A percentile compares a stretch with the other conserved stretches of the same genome.
Evolutionary conservation across 1,284 basidiomycete genomes (phyloP).

Genomic region (Pseudozyma sp.): DNA sequence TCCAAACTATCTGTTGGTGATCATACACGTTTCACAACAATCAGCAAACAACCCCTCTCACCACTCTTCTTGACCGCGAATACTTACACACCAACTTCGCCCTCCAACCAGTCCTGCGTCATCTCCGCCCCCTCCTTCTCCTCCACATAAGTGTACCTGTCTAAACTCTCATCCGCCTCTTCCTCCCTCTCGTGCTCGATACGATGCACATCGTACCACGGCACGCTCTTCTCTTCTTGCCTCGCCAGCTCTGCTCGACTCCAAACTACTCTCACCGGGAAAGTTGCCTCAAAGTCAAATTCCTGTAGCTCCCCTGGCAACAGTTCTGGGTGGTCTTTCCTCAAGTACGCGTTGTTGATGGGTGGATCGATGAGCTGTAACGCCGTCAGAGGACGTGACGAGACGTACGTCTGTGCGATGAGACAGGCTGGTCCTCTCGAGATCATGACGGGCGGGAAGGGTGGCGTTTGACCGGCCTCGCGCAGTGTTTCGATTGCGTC

Average conservation of each 20-base stretch:
- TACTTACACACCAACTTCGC: conserved; percentile 65
- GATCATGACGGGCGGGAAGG: conserved; percentile 62
- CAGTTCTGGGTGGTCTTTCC: conserved; percentile 21
- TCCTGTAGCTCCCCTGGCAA: conserved; percentile 45
- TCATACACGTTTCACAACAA: background rate
- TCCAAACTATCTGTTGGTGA: conserved; percentile 47
- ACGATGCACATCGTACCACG: conserved; percentile 63
- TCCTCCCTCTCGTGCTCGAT: conserved; percentile 63
- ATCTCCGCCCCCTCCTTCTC: conserved; percentile 47
- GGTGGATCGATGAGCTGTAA: conserved; percentile 62
- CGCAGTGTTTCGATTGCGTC: conserved; percentile 37
- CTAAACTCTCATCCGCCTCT: conserved; percentile 57
- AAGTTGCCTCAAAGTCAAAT: conserved; percentile 59
- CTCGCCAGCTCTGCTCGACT: conserved; percentile 42
- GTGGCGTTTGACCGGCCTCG: conserved; percentile 32
- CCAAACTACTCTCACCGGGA: conserved; percentile 61
- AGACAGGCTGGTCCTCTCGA: conserved; percentile 40
- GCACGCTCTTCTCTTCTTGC: conserved; percentile 37
- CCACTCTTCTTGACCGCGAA: too few species aligned
- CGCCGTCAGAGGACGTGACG: conserved; percentile 60
- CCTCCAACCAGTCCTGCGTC: conserved; percentile 57
- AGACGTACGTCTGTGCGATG: conserved; percentile 61
- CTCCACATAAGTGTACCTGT: conserved; percentile 50
- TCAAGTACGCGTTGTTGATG: conserved; percentile 44
- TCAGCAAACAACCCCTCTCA: background rate